These are phyloP conservation scores for Colletotrichum viniferum DNA, from an alignment of 2,329 filamentous ascomycete species.

Conservation along the genomic window DNA sequence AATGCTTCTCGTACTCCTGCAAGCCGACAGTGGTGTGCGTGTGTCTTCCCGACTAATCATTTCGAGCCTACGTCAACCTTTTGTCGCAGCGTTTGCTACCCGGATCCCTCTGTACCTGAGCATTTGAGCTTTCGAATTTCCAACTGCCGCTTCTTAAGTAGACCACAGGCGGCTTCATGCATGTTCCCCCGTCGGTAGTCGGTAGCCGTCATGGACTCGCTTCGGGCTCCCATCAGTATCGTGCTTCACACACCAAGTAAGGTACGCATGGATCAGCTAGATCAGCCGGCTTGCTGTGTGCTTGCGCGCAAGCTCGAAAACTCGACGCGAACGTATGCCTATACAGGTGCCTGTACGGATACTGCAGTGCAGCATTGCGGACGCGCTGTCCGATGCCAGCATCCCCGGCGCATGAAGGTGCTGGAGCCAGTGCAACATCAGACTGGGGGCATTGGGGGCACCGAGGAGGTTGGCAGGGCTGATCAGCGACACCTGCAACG, in stretches of 20 bases:
- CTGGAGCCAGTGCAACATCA: neutral
- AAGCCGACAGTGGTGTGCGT: neutral
- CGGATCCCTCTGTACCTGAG: neutral
- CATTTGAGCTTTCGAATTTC: neutral
- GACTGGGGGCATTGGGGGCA: neutral
- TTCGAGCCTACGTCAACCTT: neutral
- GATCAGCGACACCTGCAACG: neutral
- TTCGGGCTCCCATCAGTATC: neutral
- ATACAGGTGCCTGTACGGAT: neutral
- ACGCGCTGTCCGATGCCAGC: neutral
- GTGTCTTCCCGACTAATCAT: neutral
- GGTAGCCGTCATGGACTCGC: neutral
- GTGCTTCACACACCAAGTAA: too few species aligned
- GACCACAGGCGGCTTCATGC: neutral
- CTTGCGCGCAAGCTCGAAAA: neutral
- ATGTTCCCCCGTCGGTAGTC: too few species aligned
- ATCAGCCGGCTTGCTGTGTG: too few species aligned
- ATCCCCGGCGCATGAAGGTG: neutral
- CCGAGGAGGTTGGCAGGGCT: neutral
- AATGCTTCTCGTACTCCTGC: neutral
- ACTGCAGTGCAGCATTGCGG: neutral
- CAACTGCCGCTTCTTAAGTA: neutral
- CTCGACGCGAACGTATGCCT: neutral
- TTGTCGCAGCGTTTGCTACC: neutral
- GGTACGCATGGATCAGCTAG: too few species aligned